phyloP scores from a whole-genome alignment of 2,329 filamentous ascomycete genomes.

The Tolypocladium guangdongense region DNA sequence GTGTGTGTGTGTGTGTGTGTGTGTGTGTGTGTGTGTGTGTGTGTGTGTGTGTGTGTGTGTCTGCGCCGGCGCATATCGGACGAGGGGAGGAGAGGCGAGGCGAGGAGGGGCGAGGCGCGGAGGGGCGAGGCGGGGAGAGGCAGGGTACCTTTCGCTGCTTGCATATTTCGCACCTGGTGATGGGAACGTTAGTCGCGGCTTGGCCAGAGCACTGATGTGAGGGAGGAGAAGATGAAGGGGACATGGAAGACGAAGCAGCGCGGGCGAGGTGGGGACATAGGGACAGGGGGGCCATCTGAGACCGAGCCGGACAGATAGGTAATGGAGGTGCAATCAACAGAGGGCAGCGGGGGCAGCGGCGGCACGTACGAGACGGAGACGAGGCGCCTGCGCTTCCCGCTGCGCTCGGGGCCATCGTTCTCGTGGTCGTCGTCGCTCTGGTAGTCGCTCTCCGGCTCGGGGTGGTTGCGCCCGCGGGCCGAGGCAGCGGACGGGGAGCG shows the following conservation, averaged over 20 bases:
- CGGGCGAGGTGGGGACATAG: neutral
- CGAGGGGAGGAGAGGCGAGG: neutral
- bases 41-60: too few species aligned
- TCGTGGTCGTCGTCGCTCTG: constrained; percentile 37
- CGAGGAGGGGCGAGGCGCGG: constrained; percentile 1
- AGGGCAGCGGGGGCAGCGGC: neutral
- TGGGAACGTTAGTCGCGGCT: constrained; percentile 23
- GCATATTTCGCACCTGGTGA: constrained; percentile 59
- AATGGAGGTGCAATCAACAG: neutral
- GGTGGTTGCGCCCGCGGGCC: constrained; percentile 20
- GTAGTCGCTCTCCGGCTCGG: constrained; percentile 37
- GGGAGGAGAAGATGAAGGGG: constrained; percentile 4
- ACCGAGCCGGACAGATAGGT: neutral
- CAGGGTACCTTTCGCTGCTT: constrained; percentile 63
- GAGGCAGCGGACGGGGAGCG: constrained; percentile 13
- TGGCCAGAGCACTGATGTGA: constrained; percentile 3
- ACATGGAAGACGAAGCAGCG: constrained; percentile 6
- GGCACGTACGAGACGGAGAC: constrained; percentile 43
- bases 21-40: too few species aligned
- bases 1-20: neutral
- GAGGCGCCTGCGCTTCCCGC: constrained; percentile 47
- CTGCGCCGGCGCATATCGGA: neutral
- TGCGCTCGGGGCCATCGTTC: constrained; percentile 21
- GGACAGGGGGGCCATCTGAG: neutral
- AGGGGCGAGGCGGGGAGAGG: neutral